These are phyloP conservation scores for Endocalyx cinctus DNA, from an alignment of 2,329 filamentous ascomycete species.

Conservation along the genomic window DNA sequence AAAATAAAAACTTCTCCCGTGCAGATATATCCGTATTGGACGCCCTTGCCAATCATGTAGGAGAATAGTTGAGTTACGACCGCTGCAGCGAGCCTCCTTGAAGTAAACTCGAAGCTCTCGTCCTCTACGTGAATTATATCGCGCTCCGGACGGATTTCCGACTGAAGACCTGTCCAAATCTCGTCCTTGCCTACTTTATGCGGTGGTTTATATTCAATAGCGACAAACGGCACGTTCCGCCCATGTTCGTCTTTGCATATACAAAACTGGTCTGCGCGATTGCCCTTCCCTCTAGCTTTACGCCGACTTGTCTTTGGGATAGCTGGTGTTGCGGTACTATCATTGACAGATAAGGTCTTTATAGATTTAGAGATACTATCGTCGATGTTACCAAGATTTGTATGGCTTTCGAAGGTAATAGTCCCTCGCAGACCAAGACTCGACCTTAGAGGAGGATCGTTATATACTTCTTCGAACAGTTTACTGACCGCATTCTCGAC, in stretches of 20 bases:
- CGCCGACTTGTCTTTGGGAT: conserved; percentile 8
- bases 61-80: conserved; percentile 36
- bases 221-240: conserved; percentile 19
- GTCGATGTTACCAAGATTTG: conserved; percentile 24
- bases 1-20: conserved; percentile 31
- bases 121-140: conserved; percentile 29
- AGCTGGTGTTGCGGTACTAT: conserved; percentile 6
- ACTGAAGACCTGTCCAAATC: conserved; percentile 26
- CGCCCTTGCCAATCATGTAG: conserved; percentile 32
- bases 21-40: conserved; percentile 31
- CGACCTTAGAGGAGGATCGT: conserved; percentile 22
- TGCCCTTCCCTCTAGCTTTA: conserved; percentile 22
- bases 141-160: conserved; percentile 28
- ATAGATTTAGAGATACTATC: conserved; percentile 18
- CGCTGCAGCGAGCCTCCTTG: conserved; percentile 28
- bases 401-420: conserved; percentile 33
- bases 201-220: conserved; percentile 35
- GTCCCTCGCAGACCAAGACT: conserved; percentile 27
- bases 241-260: conserved; percentile 19
- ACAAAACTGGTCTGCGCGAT: conserved; percentile 29
- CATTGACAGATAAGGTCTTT: conserved; percentile 18
- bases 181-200: conserved; percentile 31
- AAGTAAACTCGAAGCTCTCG: conserved; percentile 23
- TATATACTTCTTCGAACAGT: conserved; percentile 23
- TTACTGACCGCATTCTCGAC: conserved; percentile 32